Conservation (phyloP, 2,329 filamentous ascomycete species). For the Botrytis fragariae region DNA sequence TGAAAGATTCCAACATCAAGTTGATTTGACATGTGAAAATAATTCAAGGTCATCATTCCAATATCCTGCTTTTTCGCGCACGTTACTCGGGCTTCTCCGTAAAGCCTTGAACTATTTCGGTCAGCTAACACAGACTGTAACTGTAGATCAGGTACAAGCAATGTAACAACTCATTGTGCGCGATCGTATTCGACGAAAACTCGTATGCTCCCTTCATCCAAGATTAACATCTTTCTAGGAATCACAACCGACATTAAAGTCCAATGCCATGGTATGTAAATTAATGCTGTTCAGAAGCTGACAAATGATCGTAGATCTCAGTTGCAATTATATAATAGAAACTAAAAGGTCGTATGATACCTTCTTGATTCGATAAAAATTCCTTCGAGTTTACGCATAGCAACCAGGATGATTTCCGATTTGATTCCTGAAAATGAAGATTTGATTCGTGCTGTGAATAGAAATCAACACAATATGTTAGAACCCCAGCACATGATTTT, state of each 20-base stretch:
- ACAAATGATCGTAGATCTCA: background rate
- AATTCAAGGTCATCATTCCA: background rate
- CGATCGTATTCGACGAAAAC: background rate
- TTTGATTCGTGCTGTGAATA: constrained; percentile 5
- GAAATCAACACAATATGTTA: background rate
- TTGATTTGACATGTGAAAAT: background rate
- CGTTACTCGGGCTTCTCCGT: background rate
- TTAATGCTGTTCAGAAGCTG: background rate
- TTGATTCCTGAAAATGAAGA: background rate
- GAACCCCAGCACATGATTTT: background rate
- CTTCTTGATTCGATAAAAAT: background rate
- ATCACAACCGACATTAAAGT: background rate
- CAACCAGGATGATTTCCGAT: background rate
- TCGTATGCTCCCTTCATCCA: constrained; percentile 1
- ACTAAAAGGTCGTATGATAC: constrained; percentile 1
- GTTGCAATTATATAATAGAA: constrained; percentile 12
- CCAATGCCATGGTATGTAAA: background rate
- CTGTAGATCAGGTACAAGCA: background rate
- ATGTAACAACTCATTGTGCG: background rate
- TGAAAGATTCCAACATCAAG: background rate
- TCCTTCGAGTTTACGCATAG: background rate
- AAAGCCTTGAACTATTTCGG: background rate
- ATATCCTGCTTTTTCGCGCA: background rate
- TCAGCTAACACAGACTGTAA: background rate
- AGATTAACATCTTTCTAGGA: background rate